These are phyloP conservation scores for Rhodotorula diobovata DNA, from an alignment of 768 basidiomycete species.

Conservation along the genomic window DNA sequence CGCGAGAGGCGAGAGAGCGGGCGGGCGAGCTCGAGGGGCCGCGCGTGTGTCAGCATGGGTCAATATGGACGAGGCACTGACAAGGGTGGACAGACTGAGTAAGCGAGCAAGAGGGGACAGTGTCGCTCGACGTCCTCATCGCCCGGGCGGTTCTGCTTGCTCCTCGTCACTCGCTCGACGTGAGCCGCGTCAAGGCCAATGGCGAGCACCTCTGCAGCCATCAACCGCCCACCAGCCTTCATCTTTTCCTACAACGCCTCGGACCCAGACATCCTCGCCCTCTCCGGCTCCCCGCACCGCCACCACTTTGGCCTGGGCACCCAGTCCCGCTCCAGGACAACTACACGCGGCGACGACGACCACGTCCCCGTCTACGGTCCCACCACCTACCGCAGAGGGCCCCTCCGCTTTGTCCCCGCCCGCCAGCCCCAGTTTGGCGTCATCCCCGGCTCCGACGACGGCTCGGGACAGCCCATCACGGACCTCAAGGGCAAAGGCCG, in stretches of 20 bases:
- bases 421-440: not conserved
- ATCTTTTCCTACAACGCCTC: slow-evolving; percentile 22
- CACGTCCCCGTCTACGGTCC: slow-evolving; percentile 21
- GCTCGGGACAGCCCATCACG: too few relatives aligned
- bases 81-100: too few relatives aligned
- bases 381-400: slow-evolving; percentile 18
- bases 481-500: slow-evolving; percentile 5
- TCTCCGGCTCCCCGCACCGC: not conserved
- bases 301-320: not conserved
- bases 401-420: slow-evolving; percentile 17
- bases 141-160: not conserved
- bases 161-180: not conserved
- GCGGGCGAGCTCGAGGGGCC: not conserved
- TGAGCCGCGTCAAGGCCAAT: not conserved
- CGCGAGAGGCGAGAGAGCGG: not conserved
- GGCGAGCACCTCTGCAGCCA: not conserved
- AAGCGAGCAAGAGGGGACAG: too few relatives aligned
- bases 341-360: slow-evolving; percentile 11
- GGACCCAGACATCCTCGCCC: slow-evolving; percentile 2
- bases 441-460: not conserved
- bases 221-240: slow-evolving; percentile 9
- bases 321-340: not conserved
- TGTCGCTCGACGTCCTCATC: too few relatives aligned
- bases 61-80: too few relatives aligned
- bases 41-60: too few relatives aligned